Evolutionary conservation across 768 basidiomycete species (phyloP).

Genomic region (Lactarius sanguifluus): DNA sequence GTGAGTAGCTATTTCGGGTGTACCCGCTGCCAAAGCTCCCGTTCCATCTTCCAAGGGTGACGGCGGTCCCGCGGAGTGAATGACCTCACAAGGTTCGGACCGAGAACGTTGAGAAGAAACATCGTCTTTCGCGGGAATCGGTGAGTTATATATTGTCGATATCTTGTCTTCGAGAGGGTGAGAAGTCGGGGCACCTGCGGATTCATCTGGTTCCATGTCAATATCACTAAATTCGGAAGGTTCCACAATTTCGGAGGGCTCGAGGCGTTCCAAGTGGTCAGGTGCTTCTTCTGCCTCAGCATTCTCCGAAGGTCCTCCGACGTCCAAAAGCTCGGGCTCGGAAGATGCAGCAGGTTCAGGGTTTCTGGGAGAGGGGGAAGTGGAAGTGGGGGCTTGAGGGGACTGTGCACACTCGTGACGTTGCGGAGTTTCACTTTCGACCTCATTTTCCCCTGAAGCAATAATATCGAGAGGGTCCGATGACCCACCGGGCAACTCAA

Average conservation of each 20-base stretch:
- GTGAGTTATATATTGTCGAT: not conserved
- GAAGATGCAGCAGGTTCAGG: not conserved
- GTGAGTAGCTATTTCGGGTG: not conserved
- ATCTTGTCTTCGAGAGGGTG: constrained; percentile 9
- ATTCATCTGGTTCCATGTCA: constrained; percentile 4
- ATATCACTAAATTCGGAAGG: constrained; percentile 9
- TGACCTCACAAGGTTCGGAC: constrained; percentile 2
- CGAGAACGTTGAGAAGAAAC: constrained; percentile 6
- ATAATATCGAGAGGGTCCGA: constrained; percentile 26
- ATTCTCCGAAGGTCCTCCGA: not conserved
- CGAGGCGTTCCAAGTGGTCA: constrained; percentile 5
- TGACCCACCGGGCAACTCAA: constrained; percentile 4
- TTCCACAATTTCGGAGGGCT: constrained; percentile 13
- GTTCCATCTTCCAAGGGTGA: constrained; percentile 1
- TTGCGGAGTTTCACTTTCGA: constrained; percentile 4
- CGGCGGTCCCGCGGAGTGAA: not conserved
- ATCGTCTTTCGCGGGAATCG: not conserved
- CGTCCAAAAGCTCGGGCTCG: constrained; percentile 3
- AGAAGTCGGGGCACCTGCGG: not conserved
- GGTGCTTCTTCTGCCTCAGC: not conserved
- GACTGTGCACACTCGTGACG: not conserved
- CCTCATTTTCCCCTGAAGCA: constrained; percentile 14
- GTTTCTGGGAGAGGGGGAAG: not conserved
- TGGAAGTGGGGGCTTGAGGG: not conserved
- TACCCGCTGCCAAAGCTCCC: not conserved